A percentile compares a stretch with the other conserved stretches of the same genome.
These are phyloP conservation scores for Amaranthus hypochondriacus DNA, from an alignment of 148 eudicot species.

Conservation along the genomic window DNA sequence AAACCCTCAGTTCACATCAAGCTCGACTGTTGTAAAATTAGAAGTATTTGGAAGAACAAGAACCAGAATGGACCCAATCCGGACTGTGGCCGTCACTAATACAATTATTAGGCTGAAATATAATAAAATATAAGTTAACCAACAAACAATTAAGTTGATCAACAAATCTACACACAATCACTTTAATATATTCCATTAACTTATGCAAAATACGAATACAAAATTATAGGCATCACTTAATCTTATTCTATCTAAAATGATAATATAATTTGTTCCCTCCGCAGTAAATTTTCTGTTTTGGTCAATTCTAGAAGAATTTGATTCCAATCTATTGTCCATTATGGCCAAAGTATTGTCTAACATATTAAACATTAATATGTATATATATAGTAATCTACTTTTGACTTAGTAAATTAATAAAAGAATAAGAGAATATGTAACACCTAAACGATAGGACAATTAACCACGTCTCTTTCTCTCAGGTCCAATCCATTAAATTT, in stretches of 20 bases:
- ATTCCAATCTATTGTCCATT: not conserved
- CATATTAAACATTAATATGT: not conserved
- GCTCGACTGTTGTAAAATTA: too few relatives aligned
- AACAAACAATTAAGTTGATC: not conserved
- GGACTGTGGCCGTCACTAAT: too few relatives aligned
- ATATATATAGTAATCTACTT: not conserved
- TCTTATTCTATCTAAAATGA: not conserved
- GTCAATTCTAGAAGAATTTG: slow-evolving; percentile 4
- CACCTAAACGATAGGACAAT: not conserved
- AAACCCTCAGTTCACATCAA: too few relatives aligned
- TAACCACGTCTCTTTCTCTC: not conserved
- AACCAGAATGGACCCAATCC: too few relatives aligned
- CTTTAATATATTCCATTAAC: not conserved
- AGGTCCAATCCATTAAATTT: too few relatives aligned
- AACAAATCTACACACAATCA: not conserved
- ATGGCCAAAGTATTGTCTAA: not conserved
- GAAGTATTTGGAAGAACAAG: too few relatives aligned
- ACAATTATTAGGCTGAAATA: not conserved
- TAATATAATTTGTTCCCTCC: not conserved
- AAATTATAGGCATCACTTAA: not conserved
- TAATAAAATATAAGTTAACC: not conserved
- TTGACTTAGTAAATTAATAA: not conserved
- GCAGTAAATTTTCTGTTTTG: not conserved
- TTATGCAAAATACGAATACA: too few relatives aligned
- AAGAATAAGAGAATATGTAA: not conserved